These are phyloP conservation scores for Colletotrichum musae DNA, from an alignment of 2,329 filamentous ascomycete species.

Conservation along the genomic window DNA sequence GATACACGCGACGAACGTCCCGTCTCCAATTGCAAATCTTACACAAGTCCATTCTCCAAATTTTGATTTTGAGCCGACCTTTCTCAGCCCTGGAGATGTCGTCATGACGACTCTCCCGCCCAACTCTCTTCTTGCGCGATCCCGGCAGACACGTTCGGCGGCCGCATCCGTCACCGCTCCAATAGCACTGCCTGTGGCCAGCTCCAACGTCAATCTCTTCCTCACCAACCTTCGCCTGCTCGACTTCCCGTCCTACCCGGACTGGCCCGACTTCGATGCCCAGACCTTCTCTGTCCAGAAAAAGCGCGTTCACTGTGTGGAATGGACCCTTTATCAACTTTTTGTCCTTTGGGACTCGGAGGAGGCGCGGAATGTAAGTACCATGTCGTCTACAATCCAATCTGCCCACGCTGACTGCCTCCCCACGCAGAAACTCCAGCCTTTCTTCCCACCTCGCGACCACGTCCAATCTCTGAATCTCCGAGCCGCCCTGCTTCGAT, in stretches of 20 bases:
- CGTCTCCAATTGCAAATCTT: slow-evolving; percentile 8
- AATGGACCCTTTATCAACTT: slow-evolving; percentile 93
- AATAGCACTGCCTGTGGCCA: slow-evolving; percentile 53
- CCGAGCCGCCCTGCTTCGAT: slow-evolving; percentile 85
- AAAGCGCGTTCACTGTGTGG: slow-evolving; percentile 83
- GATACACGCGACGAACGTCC: slow-evolving; percentile 7
- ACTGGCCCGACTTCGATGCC: slow-evolving; percentile 84
- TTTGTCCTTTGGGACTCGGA: slow-evolving; percentile 87
- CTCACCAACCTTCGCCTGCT: slow-evolving; percentile 88
- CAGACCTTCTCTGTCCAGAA: slow-evolving; percentile 86
- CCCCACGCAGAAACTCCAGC: slow-evolving; percentile 79
- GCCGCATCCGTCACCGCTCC: slow-evolving; percentile 27
- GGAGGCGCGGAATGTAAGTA: slow-evolving; percentile 78
- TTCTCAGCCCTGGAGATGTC: slow-evolving; percentile 44
- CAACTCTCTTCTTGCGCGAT: slow-evolving; percentile 49
- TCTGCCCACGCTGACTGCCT: not conserved
- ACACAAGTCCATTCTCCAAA: not conserved
- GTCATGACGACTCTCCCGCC: slow-evolving; percentile 50
- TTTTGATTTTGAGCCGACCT: slow-evolving; percentile 9
- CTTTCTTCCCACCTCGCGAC: slow-evolving; percentile 92
- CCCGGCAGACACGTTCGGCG: slow-evolving; percentile 44
- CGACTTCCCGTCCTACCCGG: slow-evolving; percentile 79
- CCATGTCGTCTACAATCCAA: not conserved
- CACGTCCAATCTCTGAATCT: slow-evolving; percentile 93
- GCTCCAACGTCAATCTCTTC: slow-evolving; percentile 76